Evolutionary conservation across 331 rosid species (phyloP).

Genomic region (Acacia concinna): DNA sequence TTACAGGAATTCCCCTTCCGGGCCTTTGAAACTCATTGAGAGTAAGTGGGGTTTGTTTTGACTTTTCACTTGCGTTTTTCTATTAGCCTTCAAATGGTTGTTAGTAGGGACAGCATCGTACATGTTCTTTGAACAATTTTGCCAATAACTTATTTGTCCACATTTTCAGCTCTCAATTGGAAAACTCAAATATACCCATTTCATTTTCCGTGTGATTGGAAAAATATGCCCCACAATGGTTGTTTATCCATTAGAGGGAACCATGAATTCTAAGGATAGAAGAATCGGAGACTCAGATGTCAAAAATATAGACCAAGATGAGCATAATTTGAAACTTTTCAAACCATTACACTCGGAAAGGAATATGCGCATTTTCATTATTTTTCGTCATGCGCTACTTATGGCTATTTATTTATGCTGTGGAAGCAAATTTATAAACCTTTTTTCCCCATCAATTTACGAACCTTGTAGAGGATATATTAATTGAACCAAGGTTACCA

Average conservation of each 20-base stretch:
- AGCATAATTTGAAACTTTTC: neutral
- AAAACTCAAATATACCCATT: constrained; percentile 13
- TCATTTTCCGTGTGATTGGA: constrained; percentile 21
- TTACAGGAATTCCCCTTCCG: neutral
- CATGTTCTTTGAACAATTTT: neutral
- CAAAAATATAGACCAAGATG: neutral
- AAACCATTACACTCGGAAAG: neutral
- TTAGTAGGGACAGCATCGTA: neutral
- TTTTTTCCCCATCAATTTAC: neutral
- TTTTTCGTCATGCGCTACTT: neutral
- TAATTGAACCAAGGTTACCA: neutral
- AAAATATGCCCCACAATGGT: constrained; percentile 13
- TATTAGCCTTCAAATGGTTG: neutral
- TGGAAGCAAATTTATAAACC: neutral
- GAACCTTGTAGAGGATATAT: neutral
- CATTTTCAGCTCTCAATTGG: neutral
- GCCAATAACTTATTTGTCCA: constrained; percentile 21
- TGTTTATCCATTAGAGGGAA: constrained; percentile 28
- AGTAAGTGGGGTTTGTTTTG: constrained; percentile 39
- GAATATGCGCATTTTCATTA: neutral
- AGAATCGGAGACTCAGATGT: neutral
- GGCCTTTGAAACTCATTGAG: constrained; percentile 24
- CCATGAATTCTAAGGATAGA: constrained; percentile 31
- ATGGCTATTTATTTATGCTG: neutral
- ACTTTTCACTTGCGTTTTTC: neutral